A percentile compares a stretch with the other conserved stretches of the same genome.
phyloP scores from a whole-genome alignment of 2,329 filamentous ascomycete genomes.

The Cercospora citrullina region DNA sequence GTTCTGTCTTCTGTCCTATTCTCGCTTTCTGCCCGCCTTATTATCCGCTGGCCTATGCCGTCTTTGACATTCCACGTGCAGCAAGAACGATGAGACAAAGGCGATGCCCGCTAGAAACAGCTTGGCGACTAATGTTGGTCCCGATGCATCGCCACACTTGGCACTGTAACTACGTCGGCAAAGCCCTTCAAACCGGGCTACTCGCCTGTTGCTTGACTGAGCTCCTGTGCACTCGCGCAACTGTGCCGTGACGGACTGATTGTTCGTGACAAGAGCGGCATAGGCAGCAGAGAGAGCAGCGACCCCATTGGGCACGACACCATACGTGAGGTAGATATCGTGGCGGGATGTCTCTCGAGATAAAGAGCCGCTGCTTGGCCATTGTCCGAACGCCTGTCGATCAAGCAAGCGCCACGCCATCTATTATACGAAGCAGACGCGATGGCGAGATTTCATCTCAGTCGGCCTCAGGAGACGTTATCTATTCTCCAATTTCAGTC shows the following conservation, averaged over 20 bases:
- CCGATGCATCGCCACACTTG: slow-evolving; percentile 5
- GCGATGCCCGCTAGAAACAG: not conserved
- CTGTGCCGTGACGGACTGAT: not conserved
- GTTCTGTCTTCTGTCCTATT: not conserved
- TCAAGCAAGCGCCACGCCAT: not conserved
- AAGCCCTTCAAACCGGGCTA: not conserved
- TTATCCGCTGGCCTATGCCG: not conserved
- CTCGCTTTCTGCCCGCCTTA: not conserved
- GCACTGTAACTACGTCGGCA: not conserved
- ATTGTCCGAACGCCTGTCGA: not conserved
- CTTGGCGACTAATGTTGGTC: not conserved
- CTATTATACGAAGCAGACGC: not conserved
- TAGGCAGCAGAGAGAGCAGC: not conserved
- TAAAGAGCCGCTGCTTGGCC: not conserved
- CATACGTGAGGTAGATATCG: not conserved
- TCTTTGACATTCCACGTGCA: not conserved
- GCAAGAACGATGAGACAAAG: not conserved
- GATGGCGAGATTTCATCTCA: not conserved
- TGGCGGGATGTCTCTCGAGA: not conserved
- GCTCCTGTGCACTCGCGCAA: not conserved
- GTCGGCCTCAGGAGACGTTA: not conserved
- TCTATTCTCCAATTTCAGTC: not conserved
- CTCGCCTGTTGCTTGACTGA: not conserved
- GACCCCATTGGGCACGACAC: not conserved
- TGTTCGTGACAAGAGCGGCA: not conserved